Evolutionary conservation across 225 moss, liverwort and hornwort genomes (phyloP).

Genomic region (Lunularia cruciata): DNA sequence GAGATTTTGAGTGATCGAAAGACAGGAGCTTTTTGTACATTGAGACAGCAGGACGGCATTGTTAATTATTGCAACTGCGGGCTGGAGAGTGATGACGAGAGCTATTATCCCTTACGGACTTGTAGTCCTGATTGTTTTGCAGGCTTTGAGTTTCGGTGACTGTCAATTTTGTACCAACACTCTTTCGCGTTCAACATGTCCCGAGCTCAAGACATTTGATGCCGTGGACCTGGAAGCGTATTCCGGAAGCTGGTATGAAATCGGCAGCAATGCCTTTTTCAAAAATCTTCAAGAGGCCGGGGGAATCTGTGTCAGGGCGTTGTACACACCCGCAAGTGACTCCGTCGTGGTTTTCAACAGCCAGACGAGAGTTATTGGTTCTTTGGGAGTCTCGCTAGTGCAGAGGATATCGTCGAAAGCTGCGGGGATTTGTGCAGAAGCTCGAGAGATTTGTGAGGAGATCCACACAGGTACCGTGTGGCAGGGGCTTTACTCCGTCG

Average conservation of each 20-base stretch:
- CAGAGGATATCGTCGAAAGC: slow-evolving; percentile 29
- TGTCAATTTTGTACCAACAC: slow-evolving; percentile 33
- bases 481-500: slow-evolving; percentile 17
- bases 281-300: slow-evolving; percentile 41
- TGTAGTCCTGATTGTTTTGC: neutral
- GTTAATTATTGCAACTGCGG: no score
- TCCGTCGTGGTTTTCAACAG: slow-evolving; percentile 32
- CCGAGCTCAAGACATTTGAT: slow-evolving; percentile 40
- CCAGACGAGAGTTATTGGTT: slow-evolving; percentile 31
- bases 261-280: slow-evolving; percentile 43
- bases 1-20: no score
- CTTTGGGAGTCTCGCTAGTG: slow-evolving; percentile 26
- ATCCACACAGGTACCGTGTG: slow-evolving; percentile 13
- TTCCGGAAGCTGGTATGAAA: slow-evolving; percentile 42
- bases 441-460: slow-evolving; percentile 35
- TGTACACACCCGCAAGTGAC: slow-evolving; percentile 25
- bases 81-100: no score
- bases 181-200: slow-evolving; percentile 29
- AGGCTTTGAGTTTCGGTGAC: slow-evolving; percentile 5
- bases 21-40: no score
- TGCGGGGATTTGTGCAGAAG: slow-evolving; percentile 28
- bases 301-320: slow-evolving; percentile 35
- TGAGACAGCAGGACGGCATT: no score
- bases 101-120: no score
- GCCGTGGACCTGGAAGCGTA: slow-evolving; percentile 33